A percentile compares a stretch with the other conserved stretches of the same genome.
Conservation (phyloP, 371 early-diverging fungal genomes). For the Sporodiniella umbellata region DNA sequence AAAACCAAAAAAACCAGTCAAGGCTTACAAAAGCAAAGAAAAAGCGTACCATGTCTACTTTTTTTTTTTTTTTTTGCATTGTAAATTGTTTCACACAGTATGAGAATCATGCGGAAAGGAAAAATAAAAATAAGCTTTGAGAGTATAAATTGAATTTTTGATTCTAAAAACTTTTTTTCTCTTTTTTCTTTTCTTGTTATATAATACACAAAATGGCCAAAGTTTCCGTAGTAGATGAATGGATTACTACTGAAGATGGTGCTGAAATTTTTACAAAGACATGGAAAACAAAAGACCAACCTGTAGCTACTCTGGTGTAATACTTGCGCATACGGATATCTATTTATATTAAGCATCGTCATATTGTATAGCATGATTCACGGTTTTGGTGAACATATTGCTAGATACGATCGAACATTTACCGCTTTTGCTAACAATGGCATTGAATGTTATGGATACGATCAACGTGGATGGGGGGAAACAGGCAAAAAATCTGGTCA, state of each 20-base stretch:
- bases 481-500: slow-evolving; percentile 50
- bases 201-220: background rate
- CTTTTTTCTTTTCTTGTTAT: slow-evolving; percentile 3
- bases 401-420: slow-evolving; percentile 58
- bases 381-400: slow-evolving; percentile 67
- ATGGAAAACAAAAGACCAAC: slow-evolving; percentile 33
- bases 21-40: too few relatives aligned
- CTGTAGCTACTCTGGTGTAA: slow-evolving; percentile 38
- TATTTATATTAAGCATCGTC: slow-evolving; percentile 11
- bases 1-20: too few relatives aligned
- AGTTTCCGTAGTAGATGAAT: slow-evolving; percentile 24
- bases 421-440: slow-evolving; percentile 48
- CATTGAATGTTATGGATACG: slow-evolving; percentile 56
- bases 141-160: too few relatives aligned
- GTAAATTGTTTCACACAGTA: too few relatives aligned
- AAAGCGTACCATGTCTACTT: too few relatives aligned
- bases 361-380: slow-evolving; percentile 49
- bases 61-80: too few relatives aligned
- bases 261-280: slow-evolving; percentile 44
- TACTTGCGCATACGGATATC: too few relatives aligned
- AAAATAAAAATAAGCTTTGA: background rate
- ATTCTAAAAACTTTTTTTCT: background rate
- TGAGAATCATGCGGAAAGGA: background rate
- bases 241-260: slow-evolving; percentile 35
- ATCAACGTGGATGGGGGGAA: slow-evolving; percentile 68